phyloP scores from a whole-genome alignment of 1,284 basidiomycete genomes.

The Vanrija sp. region DNA sequence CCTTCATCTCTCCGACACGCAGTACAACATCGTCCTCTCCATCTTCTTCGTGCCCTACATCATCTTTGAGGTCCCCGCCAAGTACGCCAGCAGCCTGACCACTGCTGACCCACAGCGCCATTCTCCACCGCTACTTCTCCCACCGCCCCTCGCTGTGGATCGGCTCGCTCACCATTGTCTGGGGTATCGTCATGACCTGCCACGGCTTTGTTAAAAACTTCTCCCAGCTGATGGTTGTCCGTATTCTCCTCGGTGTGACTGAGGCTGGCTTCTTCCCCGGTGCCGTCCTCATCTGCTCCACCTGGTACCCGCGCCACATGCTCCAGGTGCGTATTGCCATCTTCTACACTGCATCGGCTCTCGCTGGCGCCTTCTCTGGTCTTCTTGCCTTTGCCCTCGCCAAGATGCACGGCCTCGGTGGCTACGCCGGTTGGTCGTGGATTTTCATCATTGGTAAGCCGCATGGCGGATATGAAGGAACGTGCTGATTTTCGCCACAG shows the following conservation, averaged over 20 bases:
- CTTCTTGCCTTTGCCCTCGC: slow-evolving; percentile 34
- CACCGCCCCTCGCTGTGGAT: neutral
- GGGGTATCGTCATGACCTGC: slow-evolving; percentile 11
- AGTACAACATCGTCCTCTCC: slow-evolving; percentile 29
- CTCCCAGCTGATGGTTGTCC: slow-evolving; percentile 1
- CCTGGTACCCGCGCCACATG: slow-evolving; percentile 4
- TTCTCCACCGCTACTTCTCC: slow-evolving; percentile 1
- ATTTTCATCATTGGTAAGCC: slow-evolving; percentile 17
- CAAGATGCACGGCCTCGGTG: slow-evolving; percentile 25
- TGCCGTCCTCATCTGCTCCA: slow-evolving; percentile 17
- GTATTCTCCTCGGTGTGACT: slow-evolving; percentile 19
- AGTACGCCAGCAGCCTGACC: neutral
- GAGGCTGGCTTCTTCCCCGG: slow-evolving; percentile 34
- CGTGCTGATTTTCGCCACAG: no score
- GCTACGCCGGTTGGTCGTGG: slow-evolving; percentile 30
- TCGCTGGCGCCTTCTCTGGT: slow-evolving; percentile 30
- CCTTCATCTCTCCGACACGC: slow-evolving; percentile 13
- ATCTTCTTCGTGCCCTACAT: slow-evolving; percentile 42
- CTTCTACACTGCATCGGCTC: slow-evolving; percentile 4
- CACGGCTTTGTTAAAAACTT: neutral
- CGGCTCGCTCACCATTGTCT: neutral
- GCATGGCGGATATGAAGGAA: no score
- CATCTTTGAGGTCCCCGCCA: slow-evolving; percentile 34
- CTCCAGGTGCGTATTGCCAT: slow-evolving; percentile 5
- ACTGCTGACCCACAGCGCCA: neutral